Evolutionary conservation across 345 rosid genomes (phyloP).

Genomic region (Salix suchowensis): DNA sequence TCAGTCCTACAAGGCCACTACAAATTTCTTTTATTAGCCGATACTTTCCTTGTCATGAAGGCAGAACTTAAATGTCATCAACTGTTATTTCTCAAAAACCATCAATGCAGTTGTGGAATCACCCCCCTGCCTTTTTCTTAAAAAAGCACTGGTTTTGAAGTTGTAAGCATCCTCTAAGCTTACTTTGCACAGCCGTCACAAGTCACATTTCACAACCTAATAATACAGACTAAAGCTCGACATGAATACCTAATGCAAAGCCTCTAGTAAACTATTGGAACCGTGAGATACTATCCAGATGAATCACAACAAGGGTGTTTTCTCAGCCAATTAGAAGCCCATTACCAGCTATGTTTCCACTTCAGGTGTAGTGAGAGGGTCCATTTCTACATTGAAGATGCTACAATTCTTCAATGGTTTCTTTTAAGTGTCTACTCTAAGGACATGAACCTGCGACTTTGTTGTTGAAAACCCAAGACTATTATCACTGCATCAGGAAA

Average conservation of each 20-base stretch:
- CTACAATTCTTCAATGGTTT: too few relatives aligned
- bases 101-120: not conserved
- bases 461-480: too few relatives aligned
- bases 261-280: not conserved
- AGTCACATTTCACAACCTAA: not conserved
- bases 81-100: not conserved
- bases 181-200: not conserved
- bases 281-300: not conserved
- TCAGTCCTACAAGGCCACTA: too few relatives aligned
- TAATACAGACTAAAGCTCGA: not conserved
- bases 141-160: not conserved
- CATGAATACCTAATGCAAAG: not conserved
- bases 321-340: not conserved
- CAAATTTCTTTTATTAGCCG: too few relatives aligned
- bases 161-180: not conserved
- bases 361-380: too few relatives aligned
- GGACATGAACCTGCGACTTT: too few relatives aligned
- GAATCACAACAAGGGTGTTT: not conserved
- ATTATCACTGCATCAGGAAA: not conserved
- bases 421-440: too few relatives aligned
- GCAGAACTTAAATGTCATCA: too few relatives aligned
- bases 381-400: too few relatives aligned
- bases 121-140: too few relatives aligned
- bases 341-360: too few relatives aligned
- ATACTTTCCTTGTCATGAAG: too few relatives aligned